Percentiles rank a stretch among this genome's conserved stretches.
phyloP scores from a whole-genome alignment of 257 asterid genomes.

The Nicotiana tabacum region DNA sequence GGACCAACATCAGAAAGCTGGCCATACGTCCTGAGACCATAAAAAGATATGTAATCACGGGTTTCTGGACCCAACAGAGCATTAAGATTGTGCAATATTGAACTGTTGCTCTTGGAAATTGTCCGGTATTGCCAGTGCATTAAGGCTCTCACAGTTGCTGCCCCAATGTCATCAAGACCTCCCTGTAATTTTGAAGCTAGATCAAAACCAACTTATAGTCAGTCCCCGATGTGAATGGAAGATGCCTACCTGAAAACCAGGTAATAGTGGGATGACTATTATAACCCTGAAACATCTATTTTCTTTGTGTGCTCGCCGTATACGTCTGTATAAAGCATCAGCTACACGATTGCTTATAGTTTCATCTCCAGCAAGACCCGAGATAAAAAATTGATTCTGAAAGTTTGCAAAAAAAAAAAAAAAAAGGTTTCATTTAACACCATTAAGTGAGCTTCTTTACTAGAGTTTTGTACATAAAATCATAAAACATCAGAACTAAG shows the following conservation, averaged over 20 bases:
- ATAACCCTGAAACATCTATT: constrained; percentile 70
- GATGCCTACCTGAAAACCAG: constrained; percentile 81
- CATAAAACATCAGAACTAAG: background rate
- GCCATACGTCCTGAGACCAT: constrained; percentile 78
- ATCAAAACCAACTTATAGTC: background rate
- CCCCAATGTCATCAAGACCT: constrained; percentile 88
- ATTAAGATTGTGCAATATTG: constrained; percentile 72
- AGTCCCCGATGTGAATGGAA: background rate
- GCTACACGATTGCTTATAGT: constrained; percentile 79
- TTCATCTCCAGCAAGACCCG: constrained; percentile 85
- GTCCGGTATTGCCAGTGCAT: constrained; percentile 98
- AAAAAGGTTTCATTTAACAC: background rate
- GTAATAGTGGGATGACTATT: constrained; percentile 84
- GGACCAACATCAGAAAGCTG: constrained; percentile 68
- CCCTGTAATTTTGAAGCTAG: constrained; percentile 48
- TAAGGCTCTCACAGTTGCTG: constrained; percentile 95
- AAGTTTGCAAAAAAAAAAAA: constrained; percentile 17
- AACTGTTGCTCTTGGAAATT: constrained; percentile 67
- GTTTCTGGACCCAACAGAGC: constrained; percentile 59
- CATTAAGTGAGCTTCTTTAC: background rate
- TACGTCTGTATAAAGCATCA: constrained; percentile 83
- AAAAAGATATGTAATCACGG: constrained; percentile 74
- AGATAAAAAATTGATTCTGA: constrained; percentile 93
- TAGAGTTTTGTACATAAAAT: background rate
- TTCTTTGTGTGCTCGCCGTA: constrained; percentile 65